These are phyloP conservation scores for Epithele typhae DNA, from an alignment of 768 basidiomycete genomes.

Conservation along the genomic window DNA sequence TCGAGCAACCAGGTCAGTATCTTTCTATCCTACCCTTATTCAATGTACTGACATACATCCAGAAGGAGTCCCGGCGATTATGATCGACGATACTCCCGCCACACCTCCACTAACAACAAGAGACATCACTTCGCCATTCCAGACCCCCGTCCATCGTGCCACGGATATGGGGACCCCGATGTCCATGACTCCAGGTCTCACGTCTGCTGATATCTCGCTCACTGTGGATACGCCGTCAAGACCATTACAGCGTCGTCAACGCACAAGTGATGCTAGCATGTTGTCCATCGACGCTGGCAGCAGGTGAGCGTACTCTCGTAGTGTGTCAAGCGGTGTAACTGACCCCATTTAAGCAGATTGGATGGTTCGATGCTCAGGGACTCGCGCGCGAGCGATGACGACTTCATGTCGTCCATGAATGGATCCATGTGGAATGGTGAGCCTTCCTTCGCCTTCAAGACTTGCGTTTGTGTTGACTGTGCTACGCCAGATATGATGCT, in stretches of 20 bases:
- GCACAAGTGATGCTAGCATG: conserved; percentile 58
- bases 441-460: conserved; percentile 18
- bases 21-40: background rate
- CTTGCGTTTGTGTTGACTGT: background rate
- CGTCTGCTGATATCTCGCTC: conserved; percentile 43
- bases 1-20: conserved; percentile 38
- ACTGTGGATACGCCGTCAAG: conserved; percentile 38
- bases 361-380: conserved; percentile 23
- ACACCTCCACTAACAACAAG: conserved; percentile 45
- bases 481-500: conserved; percentile 36
- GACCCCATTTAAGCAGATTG: conserved; percentile 11
- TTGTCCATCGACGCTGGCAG: conserved; percentile 48
- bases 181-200: conserved; percentile 30
- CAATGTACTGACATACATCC: background rate
- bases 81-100: conserved; percentile 55
- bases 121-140: conserved; percentile 47
- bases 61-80: conserved; percentile 65
- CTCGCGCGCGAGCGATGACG: conserved; percentile 27
- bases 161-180: conserved; percentile 32
- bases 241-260: conserved; percentile 50
- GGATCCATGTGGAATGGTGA: conserved; percentile 71
- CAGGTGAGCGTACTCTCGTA: conserved; percentile 31
- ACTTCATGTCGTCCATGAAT: conserved; percentile 55
- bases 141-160: conserved; percentile 17
- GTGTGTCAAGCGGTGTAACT: no score